phyloP scores from a whole-genome alignment of 495 filamentous ascomycete genomes.

The Penicillium taxi region DNA sequence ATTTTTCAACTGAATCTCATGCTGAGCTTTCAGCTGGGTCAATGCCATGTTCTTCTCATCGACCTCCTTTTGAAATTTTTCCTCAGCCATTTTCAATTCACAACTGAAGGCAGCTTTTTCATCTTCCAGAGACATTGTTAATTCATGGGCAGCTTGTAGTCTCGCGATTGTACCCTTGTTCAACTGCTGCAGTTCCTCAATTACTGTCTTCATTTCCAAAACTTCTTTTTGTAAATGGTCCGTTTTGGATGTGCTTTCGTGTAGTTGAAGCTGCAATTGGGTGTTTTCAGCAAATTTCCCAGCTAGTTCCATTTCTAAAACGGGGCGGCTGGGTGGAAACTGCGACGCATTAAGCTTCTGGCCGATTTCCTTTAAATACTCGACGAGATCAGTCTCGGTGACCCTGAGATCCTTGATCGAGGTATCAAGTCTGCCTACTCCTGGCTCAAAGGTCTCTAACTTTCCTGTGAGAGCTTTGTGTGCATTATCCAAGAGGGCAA shows the following conservation, averaged over 20 bases:
- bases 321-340: slow-evolving; percentile 8
- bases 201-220: slow-evolving; percentile 11
- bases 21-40: not conserved
- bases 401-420: slow-evolving; percentile 11
- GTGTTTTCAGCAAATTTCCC: slow-evolving; percentile 17
- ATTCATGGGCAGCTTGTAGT: slow-evolving; percentile 9
- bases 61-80: slow-evolving; percentile 19
- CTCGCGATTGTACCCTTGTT: slow-evolving; percentile 12
- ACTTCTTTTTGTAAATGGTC: slow-evolving; percentile 11
- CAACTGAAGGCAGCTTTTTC: slow-evolving; percentile 16
- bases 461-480: slow-evolving; percentile 11
- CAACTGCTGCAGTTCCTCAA: slow-evolving; percentile 10
- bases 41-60: slow-evolving; percentile 1
- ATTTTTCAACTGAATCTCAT: too few relatives aligned
- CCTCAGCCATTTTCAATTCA: slow-evolving; percentile 14
- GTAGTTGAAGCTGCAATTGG: slow-evolving; percentile 18
- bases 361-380: slow-evolving; percentile 16
- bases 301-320: slow-evolving; percentile 7
- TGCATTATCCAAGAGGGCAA: slow-evolving; percentile 11
- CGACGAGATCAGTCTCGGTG: slow-evolving; percentile 14
- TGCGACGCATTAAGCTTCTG: slow-evolving; percentile 18
- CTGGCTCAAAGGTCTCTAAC: slow-evolving; percentile 15
- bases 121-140: slow-evolving; percentile 6
- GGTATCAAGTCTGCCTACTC: slow-evolving; percentile 9
- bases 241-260: slow-evolving; percentile 12